Base-by-base conservation (phyloP, 2,329 filamentous ascomycete species). In the Zymoseptoria tritici region DNA sequence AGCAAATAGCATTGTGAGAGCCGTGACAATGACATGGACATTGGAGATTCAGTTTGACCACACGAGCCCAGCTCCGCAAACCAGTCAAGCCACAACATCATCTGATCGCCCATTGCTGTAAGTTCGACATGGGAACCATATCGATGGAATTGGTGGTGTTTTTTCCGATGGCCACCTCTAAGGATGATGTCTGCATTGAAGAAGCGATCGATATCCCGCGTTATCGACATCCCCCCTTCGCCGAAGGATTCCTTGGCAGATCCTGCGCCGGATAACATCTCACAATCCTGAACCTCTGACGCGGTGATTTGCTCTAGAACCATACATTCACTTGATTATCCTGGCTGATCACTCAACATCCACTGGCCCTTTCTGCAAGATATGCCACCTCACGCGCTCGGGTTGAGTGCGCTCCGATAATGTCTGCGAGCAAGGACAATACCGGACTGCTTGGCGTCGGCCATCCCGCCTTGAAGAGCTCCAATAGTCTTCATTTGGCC, bases 401-500 rank as follows among this genome's bases (percentile, higher is more conserved):
- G 16, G 4, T n/a, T n/a, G 13, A 46, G 36, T n/a, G 36, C 36
- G 36, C 13, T 46, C 36, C 36, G 36, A 46, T 16, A 9, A 46
- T 46, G 36, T n/a, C 36, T 16, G 36, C 36, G 13, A 46, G 36
- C 36, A 46, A 46, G 13, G 36, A 46, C 13, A 46, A 46, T 46
- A n/a, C 13, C 36, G 36, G 36, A 46, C 36, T 16, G 36, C 36
- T 46, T 46, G 36, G 36, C 16, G 36, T 11, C 36, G 36, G 13
- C 36, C 36, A 46, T 46, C 36, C 36, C 36, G 36, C 36, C 13
- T 46, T 46, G 36, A 46, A 46, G 36, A 46, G 13, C 36, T 13
- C 36, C 36, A 46, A 46, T 46, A 46, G 36, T 46, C 36, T 46
- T 19, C 59, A 60, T 22, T 53, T 65, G 21, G 63, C 63, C 9